These are phyloP conservation scores for Penicillium cataractarum DNA, from an alignment of 495 filamentous ascomycete species.

Conservation along the genomic window DNA sequence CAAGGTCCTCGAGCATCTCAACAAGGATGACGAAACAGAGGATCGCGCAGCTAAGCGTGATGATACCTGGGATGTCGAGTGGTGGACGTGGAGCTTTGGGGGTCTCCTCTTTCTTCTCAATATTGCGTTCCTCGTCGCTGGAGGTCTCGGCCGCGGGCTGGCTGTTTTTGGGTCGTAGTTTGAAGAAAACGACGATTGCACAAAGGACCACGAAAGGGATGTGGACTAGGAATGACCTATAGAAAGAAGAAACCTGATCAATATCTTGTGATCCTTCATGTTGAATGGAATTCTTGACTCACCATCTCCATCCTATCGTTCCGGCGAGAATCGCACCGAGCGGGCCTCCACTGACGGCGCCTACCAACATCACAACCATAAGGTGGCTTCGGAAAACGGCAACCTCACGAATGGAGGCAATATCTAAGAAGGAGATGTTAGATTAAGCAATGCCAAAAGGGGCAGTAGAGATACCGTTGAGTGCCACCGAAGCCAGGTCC, in stretches of 20 bases:
- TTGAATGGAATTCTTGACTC: neutral
- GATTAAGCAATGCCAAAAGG: too few relatives aligned
- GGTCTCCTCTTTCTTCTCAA: neutral
- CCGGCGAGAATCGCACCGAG: neutral
- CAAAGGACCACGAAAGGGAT: neutral
- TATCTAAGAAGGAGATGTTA: too few relatives aligned
- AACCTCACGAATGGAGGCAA: neutral
- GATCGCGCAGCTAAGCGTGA: neutral
- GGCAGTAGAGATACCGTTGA: neutral
- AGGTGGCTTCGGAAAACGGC: neutral
- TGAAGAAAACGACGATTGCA: neutral
- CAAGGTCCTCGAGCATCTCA: neutral
- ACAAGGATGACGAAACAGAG: neutral
- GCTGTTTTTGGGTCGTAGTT: neutral
- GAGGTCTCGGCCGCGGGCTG: neutral
- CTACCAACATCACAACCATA: neutral
- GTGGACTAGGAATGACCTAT: neutral
- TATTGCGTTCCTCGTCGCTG: neutral
- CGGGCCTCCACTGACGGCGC: neutral
- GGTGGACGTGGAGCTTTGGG: neutral
- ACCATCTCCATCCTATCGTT: neutral
- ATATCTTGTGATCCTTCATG: neutral
- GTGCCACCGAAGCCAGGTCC: neutral
- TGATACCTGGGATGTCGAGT: neutral
- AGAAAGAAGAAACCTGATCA: neutral